A percentile compares a stretch with the other conserved stretches of the same genome.
Evolutionary conservation across 1,284 basidiomycete species (phyloP).

Genomic region (Leccinum fallax): DNA sequence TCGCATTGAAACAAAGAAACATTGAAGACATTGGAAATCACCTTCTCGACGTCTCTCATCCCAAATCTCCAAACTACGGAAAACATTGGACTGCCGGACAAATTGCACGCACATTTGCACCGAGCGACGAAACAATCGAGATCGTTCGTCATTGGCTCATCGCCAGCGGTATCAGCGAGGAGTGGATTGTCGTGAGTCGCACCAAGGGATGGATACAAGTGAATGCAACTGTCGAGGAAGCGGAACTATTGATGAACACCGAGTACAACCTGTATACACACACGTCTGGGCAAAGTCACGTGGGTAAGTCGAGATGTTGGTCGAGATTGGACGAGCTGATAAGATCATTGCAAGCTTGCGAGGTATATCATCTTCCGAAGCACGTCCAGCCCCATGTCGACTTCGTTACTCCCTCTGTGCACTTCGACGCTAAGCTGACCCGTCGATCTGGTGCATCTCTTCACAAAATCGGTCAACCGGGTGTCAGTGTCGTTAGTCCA

Average conservation of each 20-base stretch:
- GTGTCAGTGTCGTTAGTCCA: slow-evolving; percentile 27
- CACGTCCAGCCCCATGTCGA: slow-evolving; percentile 47
- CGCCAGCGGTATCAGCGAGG: slow-evolving; percentile 33
- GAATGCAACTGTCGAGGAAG: slow-evolving; percentile 41
- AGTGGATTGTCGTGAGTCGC: slow-evolving; percentile 21
- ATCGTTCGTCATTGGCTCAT: slow-evolving; percentile 44
- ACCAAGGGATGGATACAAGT: slow-evolving; percentile 44
- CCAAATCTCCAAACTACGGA: slow-evolving; percentile 44
- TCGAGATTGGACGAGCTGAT: slow-evolving; percentile 20
- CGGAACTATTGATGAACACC: slow-evolving; percentile 43
- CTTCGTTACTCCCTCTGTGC: slow-evolving; percentile 46
- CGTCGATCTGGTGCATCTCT: slow-evolving; percentile 2
- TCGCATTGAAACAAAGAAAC: slow-evolving; percentile 45
- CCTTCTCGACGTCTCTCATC: slow-evolving; percentile 45
- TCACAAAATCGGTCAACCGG: slow-evolving; percentile 33
- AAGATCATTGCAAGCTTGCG: slow-evolving; percentile 35
- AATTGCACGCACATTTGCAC: slow-evolving; percentile 42
- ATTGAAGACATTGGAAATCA: slow-evolving; percentile 38
- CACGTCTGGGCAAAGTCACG: slow-evolving; percentile 32
- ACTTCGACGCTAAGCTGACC: slow-evolving; percentile 35
- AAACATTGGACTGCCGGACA: slow-evolving; percentile 44
- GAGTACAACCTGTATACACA: slow-evolving; percentile 48
- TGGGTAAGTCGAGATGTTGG: slow-evolving; percentile 23
- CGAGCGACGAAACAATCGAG: slow-evolving; percentile 38
- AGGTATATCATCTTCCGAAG: slow-evolving; percentile 45